Evolutionary conservation across 2,329 filamentous ascomycete genomes (phyloP), one percentile per base, ranked within the genome.

Genomic region (Fonsecaea erecta): DNA sequence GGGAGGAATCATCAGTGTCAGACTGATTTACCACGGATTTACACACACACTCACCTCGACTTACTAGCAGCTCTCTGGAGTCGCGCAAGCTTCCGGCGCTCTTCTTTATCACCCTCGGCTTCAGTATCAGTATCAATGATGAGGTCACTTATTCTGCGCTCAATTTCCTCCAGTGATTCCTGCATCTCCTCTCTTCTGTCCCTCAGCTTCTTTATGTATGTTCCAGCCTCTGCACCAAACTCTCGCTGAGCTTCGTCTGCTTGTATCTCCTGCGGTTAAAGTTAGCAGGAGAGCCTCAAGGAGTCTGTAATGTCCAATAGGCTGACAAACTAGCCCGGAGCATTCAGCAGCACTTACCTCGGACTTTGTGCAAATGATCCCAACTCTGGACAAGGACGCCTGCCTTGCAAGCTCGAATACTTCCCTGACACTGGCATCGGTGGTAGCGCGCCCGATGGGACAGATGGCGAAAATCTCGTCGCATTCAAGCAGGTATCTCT

Each of bases 381-480:
- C 58, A 52, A 60, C 40, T n/a, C 26, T 52, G 18, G 58, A 60
- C 48, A 60, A n/a, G 9, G 58, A 60, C 53, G 58, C 58, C 48
- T 32, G 40, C 48, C 18, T 52, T 26, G 58, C 58, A 9, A 60
- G 58, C 46, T 60, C 46, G 32, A 60, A 53, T 7, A 60, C 58
- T 40, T 24, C 58, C 48, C 34, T 52, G 9, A 60, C 21, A 28
- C 58, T 24, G 40, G 48, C 9, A 18, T 60, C 46, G 30, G 46
- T 53, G 14, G 21, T 52, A 24, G 58, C 58, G 16, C 58, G 58
- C n/a, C 46, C 58, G 9, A 60, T 60, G 24, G 16, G 8, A 28
- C 58, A 60, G 16, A 60, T 32, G 21, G 46, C 58, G 40, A 60
- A 60, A 34, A 60, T 52, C 32, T 60, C 58, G 48, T 60, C 48